phyloP scores from a whole-genome alignment of 192 early-diverging fungal species.

The Coemansia sp. region DNA sequence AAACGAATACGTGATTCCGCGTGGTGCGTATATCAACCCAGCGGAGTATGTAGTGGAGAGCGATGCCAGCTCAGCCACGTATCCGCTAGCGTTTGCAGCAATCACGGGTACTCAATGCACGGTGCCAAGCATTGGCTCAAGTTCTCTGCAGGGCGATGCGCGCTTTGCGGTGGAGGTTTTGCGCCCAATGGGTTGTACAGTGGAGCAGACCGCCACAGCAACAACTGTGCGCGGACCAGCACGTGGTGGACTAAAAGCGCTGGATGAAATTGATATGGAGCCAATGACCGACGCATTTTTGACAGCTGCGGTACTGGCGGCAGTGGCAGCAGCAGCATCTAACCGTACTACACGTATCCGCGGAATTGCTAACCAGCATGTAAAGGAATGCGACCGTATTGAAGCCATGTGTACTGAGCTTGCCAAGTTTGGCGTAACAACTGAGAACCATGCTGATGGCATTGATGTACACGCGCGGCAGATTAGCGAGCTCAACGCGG shows the following conservation, averaged over 20 bases:
- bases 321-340: conserved; percentile 67
- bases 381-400: conserved; percentile 98
- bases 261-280: conserved; percentile 91
- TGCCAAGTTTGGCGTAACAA: conserved; percentile 80
- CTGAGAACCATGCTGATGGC: conserved; percentile 84
- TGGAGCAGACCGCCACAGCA: conserved; percentile 81
- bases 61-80: conserved; percentile 95
- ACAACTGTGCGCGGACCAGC: conserved; percentile 90
- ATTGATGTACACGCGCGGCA: conserved; percentile 77
- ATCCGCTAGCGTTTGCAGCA: conserved; percentile 94
- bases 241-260: conserved; percentile 64
- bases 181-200: conserved; percentile 87
- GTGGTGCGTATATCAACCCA: conserved; percentile 78
- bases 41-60: conserved; percentile 86
- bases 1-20: conserved; percentile 84
- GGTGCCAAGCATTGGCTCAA: conserved; percentile 90
- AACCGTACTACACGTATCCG: conserved; percentile 73
- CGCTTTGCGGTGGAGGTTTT: conserved; percentile 88
- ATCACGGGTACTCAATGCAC: conserved; percentile 87
- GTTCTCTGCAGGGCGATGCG: conserved; percentile 90
- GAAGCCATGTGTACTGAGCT: conserved; percentile 94
- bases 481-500: conserved; percentile 52
- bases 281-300: conserved; percentile 99
- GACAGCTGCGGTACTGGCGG: conserved; percentile 89
- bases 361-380: conserved; percentile 96